Base-by-base conservation (phyloP, 1,139 yeast species). In the Geotrichum cucujoidarum region DNA sequence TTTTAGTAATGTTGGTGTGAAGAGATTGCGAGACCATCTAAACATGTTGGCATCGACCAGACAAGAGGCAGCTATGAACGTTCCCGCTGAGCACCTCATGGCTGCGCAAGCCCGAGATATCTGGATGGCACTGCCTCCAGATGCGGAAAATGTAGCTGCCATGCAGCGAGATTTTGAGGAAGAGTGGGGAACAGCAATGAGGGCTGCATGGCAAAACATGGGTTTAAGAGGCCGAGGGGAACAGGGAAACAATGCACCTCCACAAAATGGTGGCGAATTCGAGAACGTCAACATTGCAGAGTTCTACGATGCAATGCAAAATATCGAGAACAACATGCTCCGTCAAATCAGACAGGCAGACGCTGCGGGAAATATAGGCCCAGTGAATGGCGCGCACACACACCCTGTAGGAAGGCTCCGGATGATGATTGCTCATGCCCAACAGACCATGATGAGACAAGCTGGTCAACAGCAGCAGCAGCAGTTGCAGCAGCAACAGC, bases 1-100 rank as follows among this genome's bases (percentile, higher is more conserved):
- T 8, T 92, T 89, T 62, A 83, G 95, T 33, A 97, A 97, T 1
- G 80, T 77, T 55, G 97, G 97, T 3, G 97, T 92, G 16, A 77
- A 72, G 47, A 78, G 77, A 53, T 72, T 88, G 54, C 76, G 95
- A 53, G 78, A 77, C 43, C 81, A 82, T 60, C 71, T 87, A 43
- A 74, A 72, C 60, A 21, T n/a, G 20, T n/a, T 36, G 13, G 40
- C 40, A 10, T 13, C 27, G 4, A 21, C 13, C n/a, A 36, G 17
- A 8, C 40, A 30, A 7, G 22, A 21, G 4, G 22, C 21, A 17
- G n/a, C n/a, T n/a, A n/a, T n/a, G n/a, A n/a, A n/a, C n/a, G n/a
- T n/a, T n/a, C n/a, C n/a, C n/a, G n/a, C n/a, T n/a, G n/a, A n/a
- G n/a, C n/a, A n/a, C n/a, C n/a, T n/a, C n/a, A n/a, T n/a, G n/a